Evolutionary conservation across 257 asterid species (phyloP).

Genomic region (Ligustrum vulgare): DNA sequence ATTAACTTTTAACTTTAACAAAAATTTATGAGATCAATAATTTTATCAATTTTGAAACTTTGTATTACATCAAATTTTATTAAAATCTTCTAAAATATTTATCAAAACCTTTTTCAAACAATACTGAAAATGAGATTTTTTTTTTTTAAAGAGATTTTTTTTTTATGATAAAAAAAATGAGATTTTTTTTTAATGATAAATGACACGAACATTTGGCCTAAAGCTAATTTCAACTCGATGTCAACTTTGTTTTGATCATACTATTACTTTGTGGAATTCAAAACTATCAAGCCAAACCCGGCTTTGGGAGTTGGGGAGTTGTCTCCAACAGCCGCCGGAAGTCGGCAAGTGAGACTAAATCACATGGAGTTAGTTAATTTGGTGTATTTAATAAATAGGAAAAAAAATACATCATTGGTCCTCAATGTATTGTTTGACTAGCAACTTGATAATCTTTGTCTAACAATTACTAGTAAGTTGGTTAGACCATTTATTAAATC

Average conservation of each 20-base stretch:
- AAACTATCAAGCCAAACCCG: slow-evolving; percentile 30
- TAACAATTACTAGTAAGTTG: not conserved
- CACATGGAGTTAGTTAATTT: slow-evolving; percentile 19
- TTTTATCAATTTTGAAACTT: too few relatives aligned
- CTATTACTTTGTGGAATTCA: slow-evolving; percentile 27
- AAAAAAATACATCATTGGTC: not conserved
- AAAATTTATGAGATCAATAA: too few relatives aligned
- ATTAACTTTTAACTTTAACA: too few relatives aligned
- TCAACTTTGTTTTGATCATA: slow-evolving; percentile 15
- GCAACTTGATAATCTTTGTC: not conserved
- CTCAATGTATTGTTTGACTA: not conserved
- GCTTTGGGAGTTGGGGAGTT: not conserved
- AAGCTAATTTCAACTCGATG: slow-evolving; percentile 18
- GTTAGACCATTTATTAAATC: not conserved
- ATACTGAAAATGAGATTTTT: slow-evolving; percentile 11
- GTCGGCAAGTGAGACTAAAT: slow-evolving; percentile 33
- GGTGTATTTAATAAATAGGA: not conserved
- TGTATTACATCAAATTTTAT: not conserved
- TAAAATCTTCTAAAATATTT: not conserved
- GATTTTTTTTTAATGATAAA: slow-evolving; percentile 15
- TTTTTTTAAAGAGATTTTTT: too few relatives aligned
- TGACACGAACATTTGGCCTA: slow-evolving; percentile 23
- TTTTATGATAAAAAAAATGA: too few relatives aligned
- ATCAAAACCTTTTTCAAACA: slow-evolving; percentile 16
- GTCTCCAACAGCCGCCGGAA: slow-evolving; percentile 34